Evolutionary conservation across 768 basidiomycete species (phyloP), one percentile per base, ranked within the genome.

Genomic region (Trametes cubensis): DNA sequence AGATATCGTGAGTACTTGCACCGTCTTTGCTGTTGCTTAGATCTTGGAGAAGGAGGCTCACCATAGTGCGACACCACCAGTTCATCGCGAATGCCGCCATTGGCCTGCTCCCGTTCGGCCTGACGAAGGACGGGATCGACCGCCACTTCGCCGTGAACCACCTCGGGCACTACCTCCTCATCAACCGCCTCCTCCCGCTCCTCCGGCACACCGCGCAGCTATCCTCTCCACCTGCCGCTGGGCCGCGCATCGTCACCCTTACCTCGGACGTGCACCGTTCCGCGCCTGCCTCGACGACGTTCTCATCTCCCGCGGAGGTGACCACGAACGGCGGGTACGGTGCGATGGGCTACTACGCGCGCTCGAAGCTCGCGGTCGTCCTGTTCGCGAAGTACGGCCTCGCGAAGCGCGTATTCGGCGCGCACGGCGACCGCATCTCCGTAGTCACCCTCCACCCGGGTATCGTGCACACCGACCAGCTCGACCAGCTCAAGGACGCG

Each of bases 131-230:
- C 40, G 61, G 56, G 23, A 56, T 73, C 46, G 72, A 73, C 58
- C 63, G 69, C 30, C 70, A 73, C 62, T 70, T 73, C 58, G 60
- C 68, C 6, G 70, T 73, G 49, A 78, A 77, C 66, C 72, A 74
- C 42, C 71, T 79, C 44, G 75, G 75, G 0, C 76, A 79, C 67
- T 77, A 74, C 73, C 71, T 75, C 59, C 72, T 74, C 62, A 73
- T 77, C 70, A 79, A 78, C 67, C 76, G 72, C n/a, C 70, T 79
- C 55, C 74, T 77, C 50, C 77, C 78, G 5, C 69, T 77, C n/a
- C 56, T 79, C 15, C 69, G 75, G 39, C 72, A 72, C 60, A 78
- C 78, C 14, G 62, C 70, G 55, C 34, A 11, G 21, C 66, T 66
- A 25, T 67, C 25, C 64, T 69, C 60, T 14, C 59, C 65, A 11